Evolutionary conservation across 495 filamentous ascomycete genomes (phyloP).

Genomic region (Melanomma pulvis-pyrius): DNA sequence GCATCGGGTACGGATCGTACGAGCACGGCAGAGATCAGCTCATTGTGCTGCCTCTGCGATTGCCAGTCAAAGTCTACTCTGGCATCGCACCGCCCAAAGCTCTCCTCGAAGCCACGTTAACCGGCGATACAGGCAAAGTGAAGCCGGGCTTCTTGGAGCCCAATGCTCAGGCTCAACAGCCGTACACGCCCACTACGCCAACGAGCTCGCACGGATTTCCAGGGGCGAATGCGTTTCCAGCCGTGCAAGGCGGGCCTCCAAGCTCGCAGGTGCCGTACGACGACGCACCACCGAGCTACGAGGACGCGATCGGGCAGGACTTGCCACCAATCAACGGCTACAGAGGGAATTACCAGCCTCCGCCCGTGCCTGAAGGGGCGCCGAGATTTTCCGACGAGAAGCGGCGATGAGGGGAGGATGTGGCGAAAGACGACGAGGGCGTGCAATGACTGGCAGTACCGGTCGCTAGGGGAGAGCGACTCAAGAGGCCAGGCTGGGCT

Average conservation of each 20-base stretch:
- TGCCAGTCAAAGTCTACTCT: conserved; percentile 83
- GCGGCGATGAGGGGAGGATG: conserved; percentile 19
- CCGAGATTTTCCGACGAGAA: conserved; percentile 35
- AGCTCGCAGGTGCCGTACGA: conserved; percentile 36
- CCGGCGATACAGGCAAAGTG: conserved; percentile 5
- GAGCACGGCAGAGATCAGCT: conserved; percentile 54
- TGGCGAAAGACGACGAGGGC: too few relatives aligned
- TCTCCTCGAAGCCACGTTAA: conserved; percentile 69
- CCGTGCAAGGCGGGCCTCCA: conserved; percentile 19
- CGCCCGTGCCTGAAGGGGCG: conserved; percentile 43
- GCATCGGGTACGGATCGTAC: conserved; percentile 62
- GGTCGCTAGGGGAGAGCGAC: too few relatives aligned
- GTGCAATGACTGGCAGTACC: too few relatives aligned
- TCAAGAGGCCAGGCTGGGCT: neutral
- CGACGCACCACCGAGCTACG: conserved; percentile 51
- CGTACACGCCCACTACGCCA: conserved; percentile 29
- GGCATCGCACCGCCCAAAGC: conserved; percentile 81
- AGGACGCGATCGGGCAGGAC: conserved; percentile 82
- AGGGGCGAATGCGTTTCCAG: conserved; percentile 27
- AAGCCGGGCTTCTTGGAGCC: neutral
- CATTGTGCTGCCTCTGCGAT: conserved; percentile 72
- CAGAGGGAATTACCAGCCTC: conserved; percentile 65
- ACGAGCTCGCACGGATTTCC: conserved; percentile 9
- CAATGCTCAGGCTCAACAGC: conserved; percentile 35
- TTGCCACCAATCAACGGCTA: conserved; percentile 67